Percentiles rank a stretch among this genome's conserved stretches.
Evolutionary conservation across 2,329 filamentous ascomycete genomes (phyloP).

Genomic region (Fusarium torulosum): DNA sequence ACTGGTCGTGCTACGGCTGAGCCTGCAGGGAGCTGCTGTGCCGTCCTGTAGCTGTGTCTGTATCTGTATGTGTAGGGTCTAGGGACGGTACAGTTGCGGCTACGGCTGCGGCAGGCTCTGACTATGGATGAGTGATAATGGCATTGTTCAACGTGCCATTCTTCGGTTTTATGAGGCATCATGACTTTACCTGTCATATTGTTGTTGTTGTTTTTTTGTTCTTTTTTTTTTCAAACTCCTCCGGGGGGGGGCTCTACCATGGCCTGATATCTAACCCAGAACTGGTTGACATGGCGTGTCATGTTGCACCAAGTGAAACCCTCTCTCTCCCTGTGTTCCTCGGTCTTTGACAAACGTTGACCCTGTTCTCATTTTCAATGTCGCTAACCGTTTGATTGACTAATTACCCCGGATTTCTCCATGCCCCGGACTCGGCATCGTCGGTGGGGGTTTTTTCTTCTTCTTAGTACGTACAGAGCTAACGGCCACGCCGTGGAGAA

Average conservation of each 20-base stretch:
- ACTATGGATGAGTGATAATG: not conserved
- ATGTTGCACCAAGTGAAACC: slow-evolving; percentile 24
- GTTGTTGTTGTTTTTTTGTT: not conserved
- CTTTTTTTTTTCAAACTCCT: slow-evolving; percentile 8
- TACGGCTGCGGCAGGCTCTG: not conserved
- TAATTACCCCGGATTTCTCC: slow-evolving; percentile 39
- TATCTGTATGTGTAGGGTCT: not conserved
- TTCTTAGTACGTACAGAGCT: slow-evolving; percentile 1
- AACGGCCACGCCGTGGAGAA: slow-evolving; percentile 27
- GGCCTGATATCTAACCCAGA: slow-evolving; percentile 14
- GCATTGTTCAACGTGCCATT: slow-evolving; percentile 18
- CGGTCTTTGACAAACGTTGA: no score
- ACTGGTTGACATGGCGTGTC: slow-evolving; percentile 18
- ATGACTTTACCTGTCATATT: slow-evolving; percentile 35
- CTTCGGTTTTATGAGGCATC: slow-evolving; percentile 4
- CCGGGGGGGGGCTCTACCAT: not conserved
- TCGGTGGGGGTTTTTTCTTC: slow-evolving; percentile 32
- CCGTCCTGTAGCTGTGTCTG: slow-evolving; percentile 19
- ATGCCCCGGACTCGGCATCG: slow-evolving; percentile 22
- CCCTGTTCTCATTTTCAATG: not conserved
- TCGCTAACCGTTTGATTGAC: slow-evolving; percentile 7
- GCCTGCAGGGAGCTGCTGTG: slow-evolving; percentile 21
- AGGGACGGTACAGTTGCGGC: not conserved
- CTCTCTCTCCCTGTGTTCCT: not conserved
- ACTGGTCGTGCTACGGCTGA: slow-evolving; percentile 17